These are phyloP conservation scores for Candida ipomoeae DNA, from an alignment of 805 yeast genomes.

Conservation along the genomic window DNA sequence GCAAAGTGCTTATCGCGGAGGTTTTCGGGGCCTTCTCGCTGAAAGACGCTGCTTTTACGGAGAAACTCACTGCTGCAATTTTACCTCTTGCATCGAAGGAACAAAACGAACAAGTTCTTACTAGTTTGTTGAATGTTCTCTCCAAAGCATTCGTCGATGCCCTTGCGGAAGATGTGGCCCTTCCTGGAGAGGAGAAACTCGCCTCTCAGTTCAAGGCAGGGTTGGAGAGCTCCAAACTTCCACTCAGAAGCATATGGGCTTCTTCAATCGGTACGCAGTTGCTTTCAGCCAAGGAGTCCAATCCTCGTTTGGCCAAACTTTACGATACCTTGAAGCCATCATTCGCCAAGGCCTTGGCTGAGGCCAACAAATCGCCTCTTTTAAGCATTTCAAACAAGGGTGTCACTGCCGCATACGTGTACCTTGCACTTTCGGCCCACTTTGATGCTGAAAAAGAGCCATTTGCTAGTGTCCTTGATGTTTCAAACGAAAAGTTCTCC, in stretches of 20 bases:
- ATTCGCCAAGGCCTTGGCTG: slow-evolving; percentile 31
- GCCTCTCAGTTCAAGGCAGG: slow-evolving; percentile 49
- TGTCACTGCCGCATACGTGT: slow-evolving; percentile 53
- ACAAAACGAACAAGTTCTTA: slow-evolving; percentile 63
- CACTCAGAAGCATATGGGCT: slow-evolving; percentile 67
- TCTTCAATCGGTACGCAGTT: slow-evolving; percentile 40
- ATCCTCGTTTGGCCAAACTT: slow-evolving; percentile 5
- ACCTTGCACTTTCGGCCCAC: slow-evolving; percentile 25
- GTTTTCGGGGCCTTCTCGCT: slow-evolving; percentile 35
- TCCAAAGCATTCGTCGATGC: slow-evolving; percentile 39
- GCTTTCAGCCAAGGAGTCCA: slow-evolving; percentile 13
- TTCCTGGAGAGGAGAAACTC: slow-evolving; percentile 13
- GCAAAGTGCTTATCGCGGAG: slow-evolving; percentile 50
- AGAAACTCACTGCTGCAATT: slow-evolving; percentile 40
- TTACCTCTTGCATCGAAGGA: slow-evolving; percentile 63
- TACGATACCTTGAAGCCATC: slow-evolving; percentile 19
- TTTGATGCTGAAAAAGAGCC: slow-evolving; percentile 9
- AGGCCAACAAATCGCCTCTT: slow-evolving; percentile 49
- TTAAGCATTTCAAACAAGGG: slow-evolving; percentile 50
- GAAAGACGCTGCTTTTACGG: slow-evolving; percentile 15
- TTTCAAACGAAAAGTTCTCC: slow-evolving; percentile 44
- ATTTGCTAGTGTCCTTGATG: slow-evolving; percentile 17
- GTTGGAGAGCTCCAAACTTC: slow-evolving; percentile 57
- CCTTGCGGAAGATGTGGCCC: slow-evolving; percentile 3
- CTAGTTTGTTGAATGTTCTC: slow-evolving; percentile 46